Base-by-base conservation (phyloP, 2,329 filamentous ascomycete species). In the Hypoxylon rubiginosum region DNA sequence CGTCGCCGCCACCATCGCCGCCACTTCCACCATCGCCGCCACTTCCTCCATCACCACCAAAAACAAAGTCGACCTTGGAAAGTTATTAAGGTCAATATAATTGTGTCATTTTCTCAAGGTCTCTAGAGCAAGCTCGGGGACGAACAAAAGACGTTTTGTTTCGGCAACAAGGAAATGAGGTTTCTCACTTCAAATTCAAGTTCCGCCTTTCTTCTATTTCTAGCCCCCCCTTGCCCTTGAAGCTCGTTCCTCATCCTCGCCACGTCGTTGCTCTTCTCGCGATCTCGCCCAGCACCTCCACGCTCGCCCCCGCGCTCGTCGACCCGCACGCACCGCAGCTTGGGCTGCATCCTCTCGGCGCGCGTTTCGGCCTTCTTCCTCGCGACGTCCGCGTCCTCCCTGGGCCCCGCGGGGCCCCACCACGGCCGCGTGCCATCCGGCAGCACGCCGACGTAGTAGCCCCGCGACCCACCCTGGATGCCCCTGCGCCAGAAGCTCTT, bases 271-370 rank as follows among this genome's bases (percentile, higher is more conserved):
- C 49, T 66, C 41, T 7, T n/a, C n/a, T 17, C 64, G 59, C 50
- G 54, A 66, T 58, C 50, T 62, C 58, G 11, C 64, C 58, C 10
- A 62, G 34, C 19, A 59, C 36, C 57, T 60, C 53, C 24, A 36
- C 9, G 43, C 56, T 46, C 4, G 13, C n/a, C 36, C 7, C 55
- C 64, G 11, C 15, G 48, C 46, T 19, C 49, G 15, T 60, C 59
- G 13, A 57, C 55, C 2, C 50, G 30, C 51, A 63, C n/a, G 34
- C 56, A 64, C 36, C 55, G 50, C 41, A 63, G n/a, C 39, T 51
- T 66, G 3, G 56, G 52, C 49, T 9, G 10, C 46, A 30, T 52
- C 32, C 48, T 41, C 34, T 39, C 19, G 19, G 24, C 50, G 32
- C 24, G 58, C 13, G 5, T 53, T 28, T 58, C 43, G 4, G 7